Base-by-base conservation (phyloP, 805 yeast genomes). In the Ogataea haglerorum region DNA sequence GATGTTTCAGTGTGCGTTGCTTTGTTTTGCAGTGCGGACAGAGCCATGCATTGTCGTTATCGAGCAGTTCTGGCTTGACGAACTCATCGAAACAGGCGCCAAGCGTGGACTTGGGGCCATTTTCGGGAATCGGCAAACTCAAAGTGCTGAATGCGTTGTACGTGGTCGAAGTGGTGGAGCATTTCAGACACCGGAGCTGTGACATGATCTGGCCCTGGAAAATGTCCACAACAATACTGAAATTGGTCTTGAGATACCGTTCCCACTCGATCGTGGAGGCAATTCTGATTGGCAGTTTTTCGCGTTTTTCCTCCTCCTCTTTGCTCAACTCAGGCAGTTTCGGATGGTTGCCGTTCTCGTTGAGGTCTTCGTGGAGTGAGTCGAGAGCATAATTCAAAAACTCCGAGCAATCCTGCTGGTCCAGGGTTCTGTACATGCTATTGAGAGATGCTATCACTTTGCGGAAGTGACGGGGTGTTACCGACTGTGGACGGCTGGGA, bases 181-280 rank as follows among this genome's bases (percentile, higher is more conserved):
- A 90, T 23, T 70, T 74, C 34, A 80, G 61, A 61, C 98, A 90
- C 52, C 70, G 75, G 53, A 90, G 67, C 39, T 77, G 81, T n/a
- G 95, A 85, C 35, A 84, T 72, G 53, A 82, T 85, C 61, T 90
- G 97, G 1, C 97, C 98, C 57, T 87, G 95, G 58, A 87, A 87
- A 37, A 78, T 73, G 50, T 85, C 90, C 2, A 85, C 93, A 17
- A 90, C 73, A 1, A 82, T 72, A 28, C 96, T 87, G 48, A 82
- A 80, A 57, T 90, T 88, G 15, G 85, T 74, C 43, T 79, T 80
- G 40, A 87, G 65, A 57, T 88, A 88, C 42, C 95, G 68, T 54
- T 86, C 95, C 98, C 98, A 90, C 58, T 90, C 96, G 36, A 88
- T 77, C 0, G 93, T 76, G 0, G 95, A 81, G 0, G 95, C 96